Conservation (phyloP, 192 early-diverging fungal species). For the Rhizophagus prolifer region DNA sequence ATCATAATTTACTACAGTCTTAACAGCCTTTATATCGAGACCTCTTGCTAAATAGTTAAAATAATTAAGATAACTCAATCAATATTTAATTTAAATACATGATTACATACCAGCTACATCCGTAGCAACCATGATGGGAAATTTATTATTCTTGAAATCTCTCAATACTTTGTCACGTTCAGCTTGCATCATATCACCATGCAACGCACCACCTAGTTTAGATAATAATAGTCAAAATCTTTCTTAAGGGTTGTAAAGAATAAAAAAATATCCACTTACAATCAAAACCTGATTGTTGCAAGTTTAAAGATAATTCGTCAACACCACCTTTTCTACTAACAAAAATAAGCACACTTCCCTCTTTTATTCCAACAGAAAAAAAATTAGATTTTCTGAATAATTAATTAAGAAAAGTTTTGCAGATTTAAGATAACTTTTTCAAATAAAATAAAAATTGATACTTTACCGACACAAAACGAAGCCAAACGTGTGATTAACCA, state of each 20-base stretch:
- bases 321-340: constrained; percentile 72
- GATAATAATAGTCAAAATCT: not conserved
- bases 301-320: constrained; percentile 64
- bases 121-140: constrained; percentile 63
- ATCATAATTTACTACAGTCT: constrained; percentile 81
- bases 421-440: not conserved
- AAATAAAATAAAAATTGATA: not conserved
- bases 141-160: constrained; percentile 62
- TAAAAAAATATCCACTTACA: constrained; percentile 43
- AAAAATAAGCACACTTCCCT: constrained; percentile 77
- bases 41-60: constrained; percentile 59
- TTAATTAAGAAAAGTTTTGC: too few species aligned
- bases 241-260: not conserved
- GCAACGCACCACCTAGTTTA: constrained; percentile 54
- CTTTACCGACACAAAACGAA: constrained; percentile 52
- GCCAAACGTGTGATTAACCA: constrained; percentile 67
- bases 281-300: constrained; percentile 56
- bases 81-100: not conserved
- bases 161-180: constrained; percentile 73
- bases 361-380: constrained; percentile 26
- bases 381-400: too few species aligned
- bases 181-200: constrained; percentile 76
- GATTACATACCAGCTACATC: constrained; percentile 57
- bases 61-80: not conserved
- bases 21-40: constrained; percentile 74